Percentiles rank a stretch among this genome's conserved stretches.
These are phyloP conservation scores for Agrocybe praecox DNA, from an alignment of 768 basidiomycete genomes.

Conservation along the genomic window DNA sequence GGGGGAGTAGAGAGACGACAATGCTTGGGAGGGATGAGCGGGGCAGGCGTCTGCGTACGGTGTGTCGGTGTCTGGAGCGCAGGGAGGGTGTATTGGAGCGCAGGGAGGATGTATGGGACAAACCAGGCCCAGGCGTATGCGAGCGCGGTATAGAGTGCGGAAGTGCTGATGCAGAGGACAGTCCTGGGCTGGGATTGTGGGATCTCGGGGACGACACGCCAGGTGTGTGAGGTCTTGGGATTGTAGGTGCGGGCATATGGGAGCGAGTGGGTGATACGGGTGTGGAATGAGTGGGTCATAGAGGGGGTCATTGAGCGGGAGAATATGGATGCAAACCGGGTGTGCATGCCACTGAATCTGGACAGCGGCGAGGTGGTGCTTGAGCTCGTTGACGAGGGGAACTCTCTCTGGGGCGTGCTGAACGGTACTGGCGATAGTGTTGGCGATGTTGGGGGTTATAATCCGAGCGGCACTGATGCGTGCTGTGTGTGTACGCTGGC, in stretches of 20 bases:
- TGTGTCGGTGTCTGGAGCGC: conserved; percentile 33
- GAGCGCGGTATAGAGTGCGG: conserved; percentile 18
- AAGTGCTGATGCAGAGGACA: conserved; percentile 7
- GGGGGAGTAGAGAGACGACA: conserved; percentile 23
- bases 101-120: conserved; percentile 21
- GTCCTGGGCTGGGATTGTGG: conserved; percentile 23
- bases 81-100: conserved; percentile 33
- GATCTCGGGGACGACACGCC: conserved; percentile 21
- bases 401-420: conserved; percentile 21
- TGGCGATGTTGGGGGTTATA: conserved; percentile 39
- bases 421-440: conserved; percentile 37
- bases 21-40: conserved; percentile 30
- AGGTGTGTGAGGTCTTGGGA: conserved; percentile 32
- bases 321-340: conserved; percentile 60
- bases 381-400: not conserved
- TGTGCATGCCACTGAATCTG: conserved; percentile 52
- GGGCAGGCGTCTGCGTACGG: conserved; percentile 13
- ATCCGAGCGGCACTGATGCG: too few species aligned
- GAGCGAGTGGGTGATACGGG: conserved; percentile 40
- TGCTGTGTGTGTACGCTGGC: too few species aligned
- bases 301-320: conserved; percentile 50
- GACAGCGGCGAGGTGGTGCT: conserved; percentile 6
- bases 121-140: conserved; percentile 46
- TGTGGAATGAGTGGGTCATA: conserved; percentile 19
- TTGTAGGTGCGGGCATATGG: conserved; percentile 42